A percentile compares a stretch with the other conserved stretches of the same genome.
phyloP scores from a whole-genome alignment of 345 rosid genomes.

The Syzygium grande region DNA sequence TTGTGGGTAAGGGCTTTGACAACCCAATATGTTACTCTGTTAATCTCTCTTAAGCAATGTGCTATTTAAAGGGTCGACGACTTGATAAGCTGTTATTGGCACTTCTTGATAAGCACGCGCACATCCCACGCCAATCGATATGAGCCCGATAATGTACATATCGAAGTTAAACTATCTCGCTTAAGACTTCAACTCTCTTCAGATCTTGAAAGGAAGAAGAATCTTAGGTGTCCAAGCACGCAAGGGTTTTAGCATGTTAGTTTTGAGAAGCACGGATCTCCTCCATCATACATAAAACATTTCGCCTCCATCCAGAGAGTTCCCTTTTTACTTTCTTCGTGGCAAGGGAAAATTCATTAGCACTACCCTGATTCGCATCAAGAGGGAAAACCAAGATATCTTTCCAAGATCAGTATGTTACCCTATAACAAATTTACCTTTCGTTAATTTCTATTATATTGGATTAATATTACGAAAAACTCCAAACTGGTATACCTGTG shows the following conservation, averaged over 20 bases:
- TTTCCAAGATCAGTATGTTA: not conserved
- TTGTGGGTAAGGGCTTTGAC: not conserved
- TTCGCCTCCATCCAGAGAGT: not conserved
- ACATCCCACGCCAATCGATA: no score
- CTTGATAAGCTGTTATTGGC: not conserved
- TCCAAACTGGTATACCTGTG: no score
- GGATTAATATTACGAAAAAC: no score
- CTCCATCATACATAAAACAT: not conserved
- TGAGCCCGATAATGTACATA: no score
- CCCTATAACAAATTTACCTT: no score
- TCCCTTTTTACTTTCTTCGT: not conserved
- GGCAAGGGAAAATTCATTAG: not conserved
- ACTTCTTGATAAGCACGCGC: no score
- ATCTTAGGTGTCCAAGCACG: not conserved
- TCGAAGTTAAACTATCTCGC: no score
- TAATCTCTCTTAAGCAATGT: not conserved
- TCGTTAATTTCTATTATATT: no score
- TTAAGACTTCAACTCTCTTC: no score
- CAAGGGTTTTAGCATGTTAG: not conserved
- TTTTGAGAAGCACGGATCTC: not conserved
- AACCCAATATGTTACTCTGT: not conserved
- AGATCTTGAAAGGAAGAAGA: not conserved
- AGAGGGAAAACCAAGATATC: not conserved
- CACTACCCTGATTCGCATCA: not conserved
- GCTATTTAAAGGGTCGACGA: not conserved